These are phyloP conservation scores for Skeletonema grethae DNA, from an alignment of 108 stramenopile genomes.

Conservation along the genomic window DNA sequence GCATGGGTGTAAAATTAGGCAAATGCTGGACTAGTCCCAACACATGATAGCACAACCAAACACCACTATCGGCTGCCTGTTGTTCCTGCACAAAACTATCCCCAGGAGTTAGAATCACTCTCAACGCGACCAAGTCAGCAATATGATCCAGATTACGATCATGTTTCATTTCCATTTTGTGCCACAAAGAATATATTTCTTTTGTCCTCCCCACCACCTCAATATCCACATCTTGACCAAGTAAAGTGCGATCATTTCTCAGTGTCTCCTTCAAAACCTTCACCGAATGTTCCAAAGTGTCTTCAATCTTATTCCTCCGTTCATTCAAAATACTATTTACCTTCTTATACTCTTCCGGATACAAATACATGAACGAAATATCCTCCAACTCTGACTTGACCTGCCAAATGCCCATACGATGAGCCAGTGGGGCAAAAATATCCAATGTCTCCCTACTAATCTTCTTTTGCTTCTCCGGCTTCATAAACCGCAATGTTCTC, in stretches of 20 bases:
- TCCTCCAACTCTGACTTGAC: conserved; percentile 96
- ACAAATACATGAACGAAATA: conserved; percentile 93
- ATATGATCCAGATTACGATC: conserved; percentile 86
- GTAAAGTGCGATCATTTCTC: conserved; percentile 66
- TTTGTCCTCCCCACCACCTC: conserved; percentile 89
- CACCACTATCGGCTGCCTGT: conserved; percentile 67
- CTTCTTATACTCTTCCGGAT: conserved; percentile 89
- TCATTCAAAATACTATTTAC: conserved; percentile 67
- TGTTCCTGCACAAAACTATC: conserved; percentile 28
- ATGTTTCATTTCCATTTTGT: conserved; percentile 92
- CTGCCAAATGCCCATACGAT: conserved; percentile 96
- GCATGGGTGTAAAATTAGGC: conserved; percentile 88
- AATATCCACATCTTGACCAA: conserved; percentile 68
- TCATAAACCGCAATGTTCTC: conserved; percentile 92
- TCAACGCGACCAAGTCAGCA: conserved; percentile 90
- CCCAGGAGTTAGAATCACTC: conserved; percentile 85
- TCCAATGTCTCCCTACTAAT: conserved; percentile 93
- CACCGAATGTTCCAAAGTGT: conserved; percentile 82
- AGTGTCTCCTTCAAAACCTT: conserved; percentile 72
- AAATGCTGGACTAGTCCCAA: conserved; percentile 89
- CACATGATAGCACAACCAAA: conserved; percentile 95
- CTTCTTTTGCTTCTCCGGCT: conserved; percentile 91
- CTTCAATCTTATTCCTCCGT: conserved; percentile 73
- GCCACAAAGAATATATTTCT: conserved; percentile 93
- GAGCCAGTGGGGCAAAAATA: conserved; percentile 96